phyloP scores from a whole-genome alignment of 164 flowering plant genomes.

The grape (Vitis vinifera) region DNA sequence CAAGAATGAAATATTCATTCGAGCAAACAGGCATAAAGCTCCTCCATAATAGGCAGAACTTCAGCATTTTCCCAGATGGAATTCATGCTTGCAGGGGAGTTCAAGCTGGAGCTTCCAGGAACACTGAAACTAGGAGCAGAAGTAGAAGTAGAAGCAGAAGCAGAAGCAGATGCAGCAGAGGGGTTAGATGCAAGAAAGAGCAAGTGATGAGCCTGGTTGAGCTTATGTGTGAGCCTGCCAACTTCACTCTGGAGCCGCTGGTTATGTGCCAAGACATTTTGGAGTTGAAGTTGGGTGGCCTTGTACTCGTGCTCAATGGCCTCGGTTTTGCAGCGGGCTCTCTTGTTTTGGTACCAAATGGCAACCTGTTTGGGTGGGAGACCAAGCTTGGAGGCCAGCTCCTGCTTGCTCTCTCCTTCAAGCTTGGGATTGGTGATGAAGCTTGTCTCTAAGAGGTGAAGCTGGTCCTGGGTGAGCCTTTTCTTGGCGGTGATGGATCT shows the following conservation, averaged over 20 bases:
- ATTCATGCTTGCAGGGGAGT: slow-evolving; percentile 3
- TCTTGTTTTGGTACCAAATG: slow-evolving; percentile 47
- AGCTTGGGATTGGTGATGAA: slow-evolving; percentile 37
- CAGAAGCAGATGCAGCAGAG: slow-evolving; percentile 14
- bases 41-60: too few species aligned
- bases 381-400: slow-evolving; percentile 33
- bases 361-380: slow-evolving; percentile 39
- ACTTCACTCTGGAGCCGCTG: slow-evolving; percentile 40
- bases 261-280: slow-evolving; percentile 31
- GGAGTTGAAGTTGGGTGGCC: slow-evolving; percentile 30
- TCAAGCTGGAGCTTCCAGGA: slow-evolving; percentile 16
- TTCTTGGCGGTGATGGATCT: slow-evolving; percentile 29
- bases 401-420: slow-evolving; percentile 28
- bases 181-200: slow-evolving; percentile 9
- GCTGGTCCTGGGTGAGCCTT: slow-evolving; percentile 35
- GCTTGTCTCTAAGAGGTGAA: slow-evolving; percentile 30
- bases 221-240: slow-evolving; percentile 28
- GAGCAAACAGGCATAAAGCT: too few species aligned
- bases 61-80: background rate
- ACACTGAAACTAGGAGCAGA: slow-evolving; percentile 12
- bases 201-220: slow-evolving; percentile 33
- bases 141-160: slow-evolving; percentile 13
- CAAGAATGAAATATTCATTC: too few species aligned
- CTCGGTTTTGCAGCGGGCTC: slow-evolving; percentile 40
- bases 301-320: slow-evolving; percentile 32